phyloP scores from a whole-genome alignment of 78 protist genomes.

The Tieghemostelium lacteum region DNA sequence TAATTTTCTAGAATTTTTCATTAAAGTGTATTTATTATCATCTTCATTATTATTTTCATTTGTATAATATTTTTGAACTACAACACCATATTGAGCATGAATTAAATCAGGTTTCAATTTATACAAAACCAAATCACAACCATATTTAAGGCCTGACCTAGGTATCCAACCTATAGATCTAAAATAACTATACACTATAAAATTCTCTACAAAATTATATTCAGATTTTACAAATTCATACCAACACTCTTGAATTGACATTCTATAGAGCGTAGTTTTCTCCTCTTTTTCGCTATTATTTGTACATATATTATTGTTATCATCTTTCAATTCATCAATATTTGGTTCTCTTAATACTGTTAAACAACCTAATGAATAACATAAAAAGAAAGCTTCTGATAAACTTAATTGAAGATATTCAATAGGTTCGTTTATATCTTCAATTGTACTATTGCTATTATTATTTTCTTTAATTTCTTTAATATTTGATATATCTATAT shows the following conservation, averaged over 20 bases:
- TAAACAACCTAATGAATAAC: conserved; percentile 44
- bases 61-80: background rate
- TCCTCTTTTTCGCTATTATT: background rate
- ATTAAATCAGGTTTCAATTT: conserved; percentile 47
- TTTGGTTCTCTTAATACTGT: conserved; percentile 39
- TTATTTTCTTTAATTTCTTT: background rate
- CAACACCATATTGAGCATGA: conserved; percentile 68
- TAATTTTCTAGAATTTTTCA: background rate
- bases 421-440: background rate
- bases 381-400: conserved; percentile 61
- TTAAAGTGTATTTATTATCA: background rate
- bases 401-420: conserved; percentile 57
- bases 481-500: background rate
- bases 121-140: conserved; percentile 57
- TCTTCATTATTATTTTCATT: background rate
- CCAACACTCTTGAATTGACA: conserved; percentile 61
- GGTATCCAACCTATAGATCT: conserved; percentile 71
- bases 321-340: background rate
- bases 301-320: background rate
- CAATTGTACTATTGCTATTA: background rate
- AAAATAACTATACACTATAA: conserved; percentile 55
- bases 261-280: conserved; percentile 8
- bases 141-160: conserved; percentile 68
- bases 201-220: conserved; percentile 4
- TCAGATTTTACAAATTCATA: conserved; percentile 25